Conservation (phyloP, 2,329 filamentous ascomycete genomes). For the Aspergillus chevalieri region DNA sequence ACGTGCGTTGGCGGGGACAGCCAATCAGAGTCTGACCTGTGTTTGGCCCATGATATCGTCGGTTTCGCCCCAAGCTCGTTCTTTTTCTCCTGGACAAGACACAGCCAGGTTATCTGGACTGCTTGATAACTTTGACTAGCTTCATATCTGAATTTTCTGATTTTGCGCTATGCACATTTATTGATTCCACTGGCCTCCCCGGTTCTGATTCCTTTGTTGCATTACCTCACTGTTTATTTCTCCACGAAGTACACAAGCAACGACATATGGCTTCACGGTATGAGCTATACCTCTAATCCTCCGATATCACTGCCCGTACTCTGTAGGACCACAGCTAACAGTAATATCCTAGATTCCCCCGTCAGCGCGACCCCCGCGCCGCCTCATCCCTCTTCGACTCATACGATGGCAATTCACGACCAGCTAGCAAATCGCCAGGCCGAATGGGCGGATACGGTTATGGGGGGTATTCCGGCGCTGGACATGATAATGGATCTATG, state of each 20-base stretch:
- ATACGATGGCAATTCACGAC: constrained; percentile 54
- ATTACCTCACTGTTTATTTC: background rate
- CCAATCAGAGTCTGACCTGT: background rate
- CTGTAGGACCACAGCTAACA: background rate
- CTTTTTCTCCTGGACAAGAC: background rate
- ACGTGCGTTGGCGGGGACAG: background rate
- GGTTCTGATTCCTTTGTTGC: no score
- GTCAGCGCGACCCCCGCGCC: constrained; percentile 60
- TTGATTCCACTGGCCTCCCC: background rate
- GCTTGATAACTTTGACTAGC: background rate
- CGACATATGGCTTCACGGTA: constrained; percentile 33
- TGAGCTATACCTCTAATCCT: constrained; percentile 3
- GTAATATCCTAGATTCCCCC: constrained; percentile 52
- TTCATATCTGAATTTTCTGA: background rate
- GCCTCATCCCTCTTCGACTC: constrained; percentile 69
- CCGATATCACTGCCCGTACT: background rate
- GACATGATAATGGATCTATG: constrained; percentile 14
- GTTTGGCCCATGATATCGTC: background rate
- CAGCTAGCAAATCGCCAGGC: constrained; percentile 34
- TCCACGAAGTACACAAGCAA: constrained; percentile 1
- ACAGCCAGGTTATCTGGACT: background rate
- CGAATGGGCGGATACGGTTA: constrained; percentile 50
- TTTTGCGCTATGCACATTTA: background rate
- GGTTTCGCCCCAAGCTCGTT: background rate
- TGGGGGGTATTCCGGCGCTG: constrained; percentile 24